A percentile compares a stretch with the other conserved stretches of the same genome.
phyloP scores from a whole-genome alignment of 169 alveolate species.

The Plasmodium sp. region DNA sequence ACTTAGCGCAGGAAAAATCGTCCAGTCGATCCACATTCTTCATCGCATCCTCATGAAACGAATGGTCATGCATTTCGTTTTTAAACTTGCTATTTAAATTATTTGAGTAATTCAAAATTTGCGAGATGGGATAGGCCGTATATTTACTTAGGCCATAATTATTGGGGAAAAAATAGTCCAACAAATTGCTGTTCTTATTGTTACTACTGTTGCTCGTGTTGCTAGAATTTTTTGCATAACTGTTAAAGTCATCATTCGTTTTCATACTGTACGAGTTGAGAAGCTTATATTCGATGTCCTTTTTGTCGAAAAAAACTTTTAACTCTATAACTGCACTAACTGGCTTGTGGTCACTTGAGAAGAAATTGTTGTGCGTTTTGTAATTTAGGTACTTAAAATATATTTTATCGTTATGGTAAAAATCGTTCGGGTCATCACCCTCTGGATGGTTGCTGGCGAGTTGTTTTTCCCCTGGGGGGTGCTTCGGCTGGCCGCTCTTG shows the following conservation, averaged over 20 bases:
- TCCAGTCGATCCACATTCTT: constrained; percentile 12
- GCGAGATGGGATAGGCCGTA: constrained; percentile 50
- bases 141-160: constrained; percentile 52
- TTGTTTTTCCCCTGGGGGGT: neutral
- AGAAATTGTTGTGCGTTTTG: constrained; percentile 80
- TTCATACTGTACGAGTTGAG: constrained; percentile 27
- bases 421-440: neutral
- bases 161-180: constrained; percentile 63
- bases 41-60: constrained; percentile 22
- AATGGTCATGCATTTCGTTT: constrained; percentile 18
- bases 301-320: constrained; percentile 71
- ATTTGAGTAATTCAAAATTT: constrained; percentile 60
- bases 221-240: constrained; percentile 28
- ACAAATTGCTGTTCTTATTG: constrained; percentile 49
- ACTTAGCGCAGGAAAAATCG: constrained; percentile 16
- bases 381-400: constrained; percentile 75
- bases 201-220: constrained; percentile 66
- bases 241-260: constrained; percentile 17
- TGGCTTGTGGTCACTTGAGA: constrained; percentile 88
- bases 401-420: constrained; percentile 72
- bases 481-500: neutral
- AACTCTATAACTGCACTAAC: constrained; percentile 83
- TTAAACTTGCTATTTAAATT: constrained; percentile 1
- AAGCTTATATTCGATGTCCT: constrained; percentile 64
- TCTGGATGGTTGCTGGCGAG: neutral